Conservation (phyloP, 2,329 filamentous ascomycete species). For the Pestalotiopsis sp. region DNA sequence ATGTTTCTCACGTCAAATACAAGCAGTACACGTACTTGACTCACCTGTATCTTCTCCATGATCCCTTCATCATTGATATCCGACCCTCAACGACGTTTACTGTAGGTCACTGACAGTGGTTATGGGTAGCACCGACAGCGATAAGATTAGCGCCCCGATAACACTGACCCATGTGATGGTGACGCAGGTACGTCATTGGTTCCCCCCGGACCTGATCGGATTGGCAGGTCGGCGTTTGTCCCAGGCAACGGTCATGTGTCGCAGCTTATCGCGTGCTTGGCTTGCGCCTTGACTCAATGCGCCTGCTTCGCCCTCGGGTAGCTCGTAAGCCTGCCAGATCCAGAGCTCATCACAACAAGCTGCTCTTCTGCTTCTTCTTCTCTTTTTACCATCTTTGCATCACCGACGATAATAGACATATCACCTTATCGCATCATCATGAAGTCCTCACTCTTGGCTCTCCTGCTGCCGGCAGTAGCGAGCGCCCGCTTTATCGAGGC, state of each 20-base stretch:
- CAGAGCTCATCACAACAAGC: background rate
- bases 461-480: constrained; percentile 54
- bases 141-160: background rate
- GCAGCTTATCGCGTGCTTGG: constrained; percentile 14
- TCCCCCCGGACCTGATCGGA: background rate
- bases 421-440: constrained; percentile 19
- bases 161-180: background rate
- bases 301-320: background rate
- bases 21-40: too few species aligned
- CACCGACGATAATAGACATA: background rate
- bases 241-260: constrained; percentile 13
- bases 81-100: background rate
- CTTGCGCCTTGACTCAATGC: background rate
- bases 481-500: constrained; percentile 60
- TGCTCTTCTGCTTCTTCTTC: background rate
- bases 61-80: too few species aligned
- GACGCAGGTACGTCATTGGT: constrained; percentile 6
- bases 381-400: background rate
- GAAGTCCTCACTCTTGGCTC: constrained; percentile 54
- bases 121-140: background rate
- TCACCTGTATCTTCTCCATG: too few species aligned
- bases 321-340: background rate
- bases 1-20: too few species aligned
- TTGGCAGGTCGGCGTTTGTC: background rate
- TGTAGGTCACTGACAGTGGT: background rate